Evolutionary conservation across 2,329 filamentous ascomycete genomes (phyloP).

Genomic region (Delphinella strobiligena): DNA sequence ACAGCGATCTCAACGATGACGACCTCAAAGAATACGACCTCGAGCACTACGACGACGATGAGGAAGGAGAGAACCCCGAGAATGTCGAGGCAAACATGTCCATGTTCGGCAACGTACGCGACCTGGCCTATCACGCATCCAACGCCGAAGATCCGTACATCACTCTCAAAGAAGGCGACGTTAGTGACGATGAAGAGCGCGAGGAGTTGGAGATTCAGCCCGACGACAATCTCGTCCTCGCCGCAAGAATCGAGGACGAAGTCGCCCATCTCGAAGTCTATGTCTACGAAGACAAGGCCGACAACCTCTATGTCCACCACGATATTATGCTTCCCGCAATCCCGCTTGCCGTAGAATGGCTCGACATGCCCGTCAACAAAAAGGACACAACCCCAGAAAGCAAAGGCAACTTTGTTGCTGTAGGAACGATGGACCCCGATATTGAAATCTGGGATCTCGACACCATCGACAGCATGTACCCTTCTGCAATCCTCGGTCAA

Average conservation of each 20-base stretch:
- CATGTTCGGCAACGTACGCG: constrained; percentile 94
- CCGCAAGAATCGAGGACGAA: constrained; percentile 92
- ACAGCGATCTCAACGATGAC: constrained; percentile 44
- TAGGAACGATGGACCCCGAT: constrained; percentile 95
- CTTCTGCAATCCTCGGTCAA: constrained; percentile 87
- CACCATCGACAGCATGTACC: constrained; percentile 94
- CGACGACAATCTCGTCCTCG: constrained; percentile 84
- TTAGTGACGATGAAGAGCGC: constrained; percentile 64
- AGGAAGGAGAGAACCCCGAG: constrained; percentile 44
- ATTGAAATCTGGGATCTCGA: constrained; percentile 99
- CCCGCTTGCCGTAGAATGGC: constrained; percentile 89
- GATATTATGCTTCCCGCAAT: constrained; percentile 98
- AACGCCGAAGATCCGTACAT: constrained; percentile 97
- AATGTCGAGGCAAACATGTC: constrained; percentile 57
- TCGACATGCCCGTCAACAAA: constrained; percentile 81
- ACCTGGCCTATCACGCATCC: constrained; percentile 82
- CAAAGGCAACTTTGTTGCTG: constrained; percentile 80
- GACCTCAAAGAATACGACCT: constrained; percentile 94
- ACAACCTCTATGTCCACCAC: constrained; percentile 98
- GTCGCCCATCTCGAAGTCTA: constrained; percentile 94
- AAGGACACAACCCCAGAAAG: constrained; percentile 47
- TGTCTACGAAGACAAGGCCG: constrained; percentile 87
- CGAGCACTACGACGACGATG: constrained; percentile 87
- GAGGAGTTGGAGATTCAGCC: constrained; percentile 89
- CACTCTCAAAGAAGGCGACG: constrained; percentile 61